A percentile compares a stretch with the other conserved stretches of the same genome.
These are phyloP conservation scores for Zygnema cylindricum DNA, from an alignment of 139 green algal species.

Conservation along the genomic window DNA sequence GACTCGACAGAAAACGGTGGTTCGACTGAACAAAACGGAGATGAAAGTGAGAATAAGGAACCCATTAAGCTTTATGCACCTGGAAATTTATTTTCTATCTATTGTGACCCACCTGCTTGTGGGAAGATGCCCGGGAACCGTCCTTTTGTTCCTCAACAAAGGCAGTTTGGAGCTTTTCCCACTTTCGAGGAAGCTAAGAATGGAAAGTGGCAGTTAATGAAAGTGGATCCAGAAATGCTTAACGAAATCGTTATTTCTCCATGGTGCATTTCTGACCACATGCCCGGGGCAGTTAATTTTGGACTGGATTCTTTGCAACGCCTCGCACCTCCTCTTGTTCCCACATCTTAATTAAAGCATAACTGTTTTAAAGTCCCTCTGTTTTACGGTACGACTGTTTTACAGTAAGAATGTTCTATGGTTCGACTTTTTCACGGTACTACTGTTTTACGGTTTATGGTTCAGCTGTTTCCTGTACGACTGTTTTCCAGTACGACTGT, in stretches of 20 bases:
- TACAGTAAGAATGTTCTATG: no score
- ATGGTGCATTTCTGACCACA: conserved; percentile 57
- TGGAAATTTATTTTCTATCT: neutral
- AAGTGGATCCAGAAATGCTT: conserved; percentile 16
- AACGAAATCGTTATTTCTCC: conserved; percentile 34
- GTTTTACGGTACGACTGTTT: no score
- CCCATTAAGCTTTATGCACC: conserved; percentile 30
- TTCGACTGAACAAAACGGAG: neutral
- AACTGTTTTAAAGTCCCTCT: no score
- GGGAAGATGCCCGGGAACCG: conserved; percentile 20
- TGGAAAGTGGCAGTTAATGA: conserved; percentile 12
- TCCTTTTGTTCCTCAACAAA: conserved; percentile 1
- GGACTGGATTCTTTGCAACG: conserved; percentile 17
- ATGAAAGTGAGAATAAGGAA: neutral
- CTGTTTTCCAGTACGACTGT: no score
- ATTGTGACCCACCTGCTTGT: conserved; percentile 18
- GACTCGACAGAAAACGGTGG: neutral
- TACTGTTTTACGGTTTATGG: no score
- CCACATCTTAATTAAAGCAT: no score
- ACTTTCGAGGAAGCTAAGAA: neutral
- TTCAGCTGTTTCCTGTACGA: no score
- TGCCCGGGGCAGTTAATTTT: conserved; percentile 15
- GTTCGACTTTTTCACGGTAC: no score
- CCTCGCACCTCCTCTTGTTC: neutral
- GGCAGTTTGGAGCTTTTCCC: conserved; percentile 18